phyloP scores from a whole-genome alignment of 805 yeast genomes.

The Zygosaccharomyces pseudorouxii region DNA sequence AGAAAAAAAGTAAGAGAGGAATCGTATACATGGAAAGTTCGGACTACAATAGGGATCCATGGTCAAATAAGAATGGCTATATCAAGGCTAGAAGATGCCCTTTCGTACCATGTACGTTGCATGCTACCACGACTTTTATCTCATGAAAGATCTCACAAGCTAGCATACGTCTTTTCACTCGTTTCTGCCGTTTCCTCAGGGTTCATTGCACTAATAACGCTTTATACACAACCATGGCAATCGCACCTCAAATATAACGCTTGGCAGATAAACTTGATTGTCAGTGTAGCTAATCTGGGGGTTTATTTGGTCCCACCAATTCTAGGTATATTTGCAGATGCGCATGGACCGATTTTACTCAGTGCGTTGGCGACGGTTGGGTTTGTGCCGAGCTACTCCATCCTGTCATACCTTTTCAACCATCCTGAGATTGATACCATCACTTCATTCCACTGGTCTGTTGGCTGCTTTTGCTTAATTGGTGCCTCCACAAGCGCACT shows the following conservation, averaged over 20 bases:
- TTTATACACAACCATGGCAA: conserved; percentile 70
- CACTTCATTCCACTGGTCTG: conserved; percentile 35
- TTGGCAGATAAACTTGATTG: conserved; percentile 64
- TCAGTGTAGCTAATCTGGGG: conserved; percentile 71
- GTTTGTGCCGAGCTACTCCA: conserved; percentile 63
- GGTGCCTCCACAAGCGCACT: conserved; percentile 72
- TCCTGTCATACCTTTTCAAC: conserved; percentile 41
- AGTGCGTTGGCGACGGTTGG: conserved; percentile 56
- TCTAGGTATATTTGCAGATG: conserved; percentile 76
- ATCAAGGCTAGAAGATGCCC: conserved; percentile 31
- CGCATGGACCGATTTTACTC: conserved; percentile 75
- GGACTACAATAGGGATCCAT: background rate
- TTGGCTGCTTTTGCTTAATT: conserved; percentile 51
- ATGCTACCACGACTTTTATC: conserved; percentile 42
- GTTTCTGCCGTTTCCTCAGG: conserved; percentile 72
- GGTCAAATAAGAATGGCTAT: conserved; percentile 19
- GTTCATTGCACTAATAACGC: conserved; percentile 74
- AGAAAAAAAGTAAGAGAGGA: background rate
- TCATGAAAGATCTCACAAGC: conserved; percentile 37
- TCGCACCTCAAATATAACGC: conserved; percentile 56
- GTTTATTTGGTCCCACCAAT: conserved; percentile 81
- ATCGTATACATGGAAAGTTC: background rate
- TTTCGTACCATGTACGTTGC: conserved; percentile 44
- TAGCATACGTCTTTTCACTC: conserved; percentile 56
- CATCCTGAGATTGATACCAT: conserved; percentile 18